Evolutionary conservation across 805 yeast species (phyloP).

Genomic region (Diddensiella transvaalensis): DNA sequence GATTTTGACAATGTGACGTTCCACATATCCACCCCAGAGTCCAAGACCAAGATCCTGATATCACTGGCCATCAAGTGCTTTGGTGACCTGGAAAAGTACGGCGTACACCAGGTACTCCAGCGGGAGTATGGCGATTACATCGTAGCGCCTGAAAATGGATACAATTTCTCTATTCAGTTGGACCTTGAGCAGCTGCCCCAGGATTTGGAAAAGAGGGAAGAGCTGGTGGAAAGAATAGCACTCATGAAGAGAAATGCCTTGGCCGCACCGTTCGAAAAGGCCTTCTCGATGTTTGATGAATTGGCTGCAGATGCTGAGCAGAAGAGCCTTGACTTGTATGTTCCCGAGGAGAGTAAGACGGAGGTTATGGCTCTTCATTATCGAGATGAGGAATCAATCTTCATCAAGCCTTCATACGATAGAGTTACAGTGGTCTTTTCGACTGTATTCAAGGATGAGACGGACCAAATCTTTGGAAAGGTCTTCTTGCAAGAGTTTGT

Average conservation of each 20-base stretch:
- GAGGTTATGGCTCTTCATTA: conserved; percentile 70
- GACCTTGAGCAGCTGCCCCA: conserved; percentile 47
- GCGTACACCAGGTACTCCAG: conserved; percentile 39
- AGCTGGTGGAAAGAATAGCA: conserved; percentile 61
- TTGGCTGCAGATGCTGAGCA: conserved; percentile 42
- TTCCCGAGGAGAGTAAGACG: conserved; percentile 44
- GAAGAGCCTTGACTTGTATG: conserved; percentile 37
- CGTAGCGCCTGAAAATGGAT: conserved; percentile 64
- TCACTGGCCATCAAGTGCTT: conserved; percentile 76
- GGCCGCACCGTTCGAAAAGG: conserved; percentile 89
- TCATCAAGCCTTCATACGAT: conserved; percentile 86
- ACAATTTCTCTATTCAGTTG: conserved; percentile 71
- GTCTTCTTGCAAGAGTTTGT: conserved; percentile 64
- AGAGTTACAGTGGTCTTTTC: conserved; percentile 96
- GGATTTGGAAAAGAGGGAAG: conserved; percentile 45
- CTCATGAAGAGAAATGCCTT: conserved; percentile 79
- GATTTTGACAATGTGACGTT: conserved; percentile 96
- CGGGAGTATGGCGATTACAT: conserved; percentile 52
- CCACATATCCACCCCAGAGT: conserved; percentile 85
- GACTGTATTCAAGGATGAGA: conserved; percentile 92
- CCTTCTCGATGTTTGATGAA: conserved; percentile 74
- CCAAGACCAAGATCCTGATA: conserved; percentile 59
- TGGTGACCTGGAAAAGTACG: conserved; percentile 66
- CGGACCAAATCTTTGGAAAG: conserved; percentile 61
- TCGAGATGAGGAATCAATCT: conserved; percentile 91